Evolutionary conservation across 768 basidiomycete species (phyloP).

Genomic region (Phanerochaete carnosa): DNA sequence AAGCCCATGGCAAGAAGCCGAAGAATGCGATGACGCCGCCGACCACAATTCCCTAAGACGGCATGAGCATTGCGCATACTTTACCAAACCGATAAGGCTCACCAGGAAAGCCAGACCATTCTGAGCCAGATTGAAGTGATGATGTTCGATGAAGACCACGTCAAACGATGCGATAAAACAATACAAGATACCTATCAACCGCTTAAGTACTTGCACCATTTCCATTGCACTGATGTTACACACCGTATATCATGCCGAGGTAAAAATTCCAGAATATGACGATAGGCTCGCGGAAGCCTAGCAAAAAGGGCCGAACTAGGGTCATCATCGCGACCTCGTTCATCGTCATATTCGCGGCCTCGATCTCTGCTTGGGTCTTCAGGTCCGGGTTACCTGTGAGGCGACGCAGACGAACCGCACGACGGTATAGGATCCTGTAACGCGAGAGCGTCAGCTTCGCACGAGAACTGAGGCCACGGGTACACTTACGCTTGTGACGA

Average conservation of each 20-base stretch:
- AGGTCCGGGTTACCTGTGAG: constrained; percentile 28
- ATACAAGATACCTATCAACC: constrained; percentile 19
- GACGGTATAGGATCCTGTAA: constrained; percentile 27
- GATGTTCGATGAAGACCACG: constrained; percentile 31
- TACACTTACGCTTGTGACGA: constrained; percentile 6
- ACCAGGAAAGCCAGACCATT: constrained; percentile 38
- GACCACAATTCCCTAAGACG: constrained; percentile 8
- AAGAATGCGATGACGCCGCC: constrained; percentile 4
- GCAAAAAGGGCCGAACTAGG: constrained; percentile 28
- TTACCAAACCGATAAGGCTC: constrained; percentile 3
- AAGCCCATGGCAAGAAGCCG: constrained; percentile 1
- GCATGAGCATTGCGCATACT: constrained; percentile 27
- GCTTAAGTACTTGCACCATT: not conserved
- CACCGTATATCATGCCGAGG: constrained; percentile 28
- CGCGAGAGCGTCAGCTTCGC: not conserved
- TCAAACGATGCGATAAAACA: constrained; percentile 34
- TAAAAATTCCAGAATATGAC: constrained; percentile 28
- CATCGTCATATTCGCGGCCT: constrained; percentile 16
- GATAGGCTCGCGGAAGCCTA: constrained; percentile 29
- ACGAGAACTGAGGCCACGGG: no score
- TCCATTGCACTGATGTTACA: not conserved
- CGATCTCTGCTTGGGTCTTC: constrained; percentile 23
- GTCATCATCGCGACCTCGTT: constrained; percentile 21
- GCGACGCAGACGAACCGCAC: constrained; percentile 29
- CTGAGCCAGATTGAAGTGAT: constrained; percentile 35